Base-by-base conservation (phyloP, 78 protist genomes). In the Emiliania huxleyi region DNA sequence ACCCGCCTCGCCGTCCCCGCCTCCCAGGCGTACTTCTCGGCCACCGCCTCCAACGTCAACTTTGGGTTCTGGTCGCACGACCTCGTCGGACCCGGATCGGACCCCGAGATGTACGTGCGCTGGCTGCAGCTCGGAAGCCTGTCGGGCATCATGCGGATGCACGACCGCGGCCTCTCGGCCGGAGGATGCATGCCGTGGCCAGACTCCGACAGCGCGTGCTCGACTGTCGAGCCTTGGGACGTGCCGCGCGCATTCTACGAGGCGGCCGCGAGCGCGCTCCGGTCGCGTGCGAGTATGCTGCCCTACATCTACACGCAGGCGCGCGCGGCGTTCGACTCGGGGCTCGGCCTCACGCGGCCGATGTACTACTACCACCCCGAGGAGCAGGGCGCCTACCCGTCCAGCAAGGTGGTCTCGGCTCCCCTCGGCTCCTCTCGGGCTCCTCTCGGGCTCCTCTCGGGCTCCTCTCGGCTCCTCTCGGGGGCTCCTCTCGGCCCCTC, bases 251-350 rank as follows among this genome's bases (percentile, higher is more conserved):
- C 0, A 69, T 92, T 87, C 93, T 48, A 52, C 40, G 79, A 91
- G 48, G 37, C 48, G 43, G 84, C 19, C 48, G 40, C 77, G 29
- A 85, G 1, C 46, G 93, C 96, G 22, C 21, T 90, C 55, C 48
- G 8, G 22, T 18, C 37, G 6, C 95, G 95, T 44, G 38, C 62
- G 23, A 83, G 56, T 43, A 91, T 96, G 8, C 18, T 96, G 2
- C 97, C 97, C 1, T 95, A 96, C 95, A 45, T 96, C 42, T 96
- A 96, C 93, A 96, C 95, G 19, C 62, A 3, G 48, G 75, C 73
- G 5, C 33, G 33, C 33, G 73, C 2, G 73, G 73, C 73, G 33
- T 15, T 18, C 73, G 73, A 3, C 33, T 2, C 33, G 29, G 73
- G 73, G 37, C 73, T 62, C 73, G 5, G 33, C 33, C 22, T 62